These are phyloP conservation scores for Ogataea degrootiae DNA, from an alignment of 805 yeast genomes.

Conservation along the genomic window DNA sequence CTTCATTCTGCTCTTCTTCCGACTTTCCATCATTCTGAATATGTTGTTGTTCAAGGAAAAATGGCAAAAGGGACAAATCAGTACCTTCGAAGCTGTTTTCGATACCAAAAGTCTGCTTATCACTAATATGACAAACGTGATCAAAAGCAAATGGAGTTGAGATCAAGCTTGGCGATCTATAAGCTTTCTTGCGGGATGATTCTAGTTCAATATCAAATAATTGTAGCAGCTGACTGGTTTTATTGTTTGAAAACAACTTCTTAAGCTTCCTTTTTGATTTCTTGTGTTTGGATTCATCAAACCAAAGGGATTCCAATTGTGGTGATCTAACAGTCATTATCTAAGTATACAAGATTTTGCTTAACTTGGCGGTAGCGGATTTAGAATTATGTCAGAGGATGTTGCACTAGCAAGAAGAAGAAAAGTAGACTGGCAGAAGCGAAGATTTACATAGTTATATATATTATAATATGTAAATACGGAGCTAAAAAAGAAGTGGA, in stretches of 20 bases:
- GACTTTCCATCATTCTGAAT: neutral
- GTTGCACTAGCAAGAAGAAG: too few species aligned
- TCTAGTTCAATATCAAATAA: conserved; percentile 16
- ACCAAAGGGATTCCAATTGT: conserved; percentile 21
- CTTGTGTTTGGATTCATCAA: conserved; percentile 15
- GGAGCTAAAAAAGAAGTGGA: too few species aligned
- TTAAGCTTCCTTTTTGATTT: conserved; percentile 7
- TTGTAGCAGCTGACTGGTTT: conserved; percentile 13
- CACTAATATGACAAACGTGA: conserved; percentile 31
- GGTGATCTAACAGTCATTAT: conserved; percentile 15
- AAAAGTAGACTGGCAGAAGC: too few species aligned
- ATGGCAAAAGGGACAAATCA: conserved; percentile 11
- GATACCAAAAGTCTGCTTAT: conserved; percentile 26
- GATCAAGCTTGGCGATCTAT: conserved; percentile 15
- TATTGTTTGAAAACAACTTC: conserved; percentile 7
- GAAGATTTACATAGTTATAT: too few species aligned
- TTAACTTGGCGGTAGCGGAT: neutral
- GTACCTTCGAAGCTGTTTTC: conserved; percentile 22
- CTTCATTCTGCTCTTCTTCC: neutral
- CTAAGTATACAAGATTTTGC: too few species aligned
- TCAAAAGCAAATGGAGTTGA: conserved; percentile 31
- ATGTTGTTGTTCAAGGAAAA: conserved; percentile 1
- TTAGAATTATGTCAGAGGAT: too few species aligned
- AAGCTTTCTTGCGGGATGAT: neutral
- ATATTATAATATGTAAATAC: too few species aligned